A percentile compares a stretch with the other conserved stretches of the same genome.
Evolutionary conservation across 805 yeast genomes (phyloP).

Genomic region (Pichia californica): DNA sequence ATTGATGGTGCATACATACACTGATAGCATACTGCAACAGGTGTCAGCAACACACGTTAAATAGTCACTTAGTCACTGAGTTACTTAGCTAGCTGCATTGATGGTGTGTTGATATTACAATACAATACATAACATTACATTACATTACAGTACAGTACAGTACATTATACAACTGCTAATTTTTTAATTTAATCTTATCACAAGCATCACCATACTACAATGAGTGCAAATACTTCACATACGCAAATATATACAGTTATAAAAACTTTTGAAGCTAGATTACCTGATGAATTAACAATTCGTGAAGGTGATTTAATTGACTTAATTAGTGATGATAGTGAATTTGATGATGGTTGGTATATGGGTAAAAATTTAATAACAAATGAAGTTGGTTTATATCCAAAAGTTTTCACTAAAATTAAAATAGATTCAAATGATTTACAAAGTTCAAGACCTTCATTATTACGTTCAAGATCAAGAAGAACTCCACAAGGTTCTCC

Average conservation of each 20-base stretch:
- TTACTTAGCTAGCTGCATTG: too few relatives aligned
- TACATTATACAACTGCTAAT: too few relatives aligned
- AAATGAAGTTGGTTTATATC: constrained; percentile 79
- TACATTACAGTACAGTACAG: too few relatives aligned
- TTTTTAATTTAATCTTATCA: too few relatives aligned
- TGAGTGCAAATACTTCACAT: constrained; percentile 1
- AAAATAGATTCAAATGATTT: constrained; percentile 8
- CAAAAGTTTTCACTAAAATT: constrained; percentile 70
- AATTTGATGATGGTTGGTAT: constrained; percentile 96
- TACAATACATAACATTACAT: too few relatives aligned
- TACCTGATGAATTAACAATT: constrained; percentile 84
- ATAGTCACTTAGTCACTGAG: too few relatives aligned
- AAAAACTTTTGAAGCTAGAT: constrained; percentile 79
- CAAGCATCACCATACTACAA: not conserved
- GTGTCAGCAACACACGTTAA: too few relatives aligned
- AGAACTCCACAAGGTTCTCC: constrained; percentile 32
- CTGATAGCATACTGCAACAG: too few relatives aligned
- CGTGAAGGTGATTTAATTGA: constrained; percentile 80
- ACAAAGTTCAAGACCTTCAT: constrained; percentile 27
- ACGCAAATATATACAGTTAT: constrained; percentile 45
- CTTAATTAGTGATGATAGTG: constrained; percentile 87
- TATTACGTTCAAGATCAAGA: constrained; percentile 57
- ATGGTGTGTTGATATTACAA: too few relatives aligned
- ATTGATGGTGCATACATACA: too few relatives aligned
- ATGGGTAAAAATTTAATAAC: constrained; percentile 76